Percentiles rank a stretch among this genome's conserved stretches.
Conservation (phyloP, 164 flowering plant genomes). For the Magnolia sinica region DNA sequence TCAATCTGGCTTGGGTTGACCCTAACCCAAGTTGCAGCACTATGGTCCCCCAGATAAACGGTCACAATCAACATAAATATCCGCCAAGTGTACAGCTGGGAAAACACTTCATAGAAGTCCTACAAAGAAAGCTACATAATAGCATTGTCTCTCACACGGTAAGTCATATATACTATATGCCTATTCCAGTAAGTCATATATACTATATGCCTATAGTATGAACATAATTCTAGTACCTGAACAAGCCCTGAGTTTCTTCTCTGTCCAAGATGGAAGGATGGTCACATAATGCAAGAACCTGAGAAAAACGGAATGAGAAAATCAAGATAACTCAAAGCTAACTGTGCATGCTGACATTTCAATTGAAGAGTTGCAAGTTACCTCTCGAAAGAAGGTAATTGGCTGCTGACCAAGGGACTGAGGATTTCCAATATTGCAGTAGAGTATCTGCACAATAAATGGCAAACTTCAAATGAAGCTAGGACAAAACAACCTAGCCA, state of each 20-base stretch:
- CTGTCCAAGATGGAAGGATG: conserved; percentile 82
- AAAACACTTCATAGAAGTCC: too few species aligned
- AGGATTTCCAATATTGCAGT: conserved; percentile 98
- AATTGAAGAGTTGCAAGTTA: conserved; percentile 18
- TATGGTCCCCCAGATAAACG: too few species aligned
- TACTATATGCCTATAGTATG: background rate
- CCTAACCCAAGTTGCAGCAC: too few species aligned
- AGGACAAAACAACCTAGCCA: background rate
- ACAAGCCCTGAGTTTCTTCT: conserved; percentile 77
- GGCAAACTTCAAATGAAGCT: background rate
- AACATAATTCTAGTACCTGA: conserved; percentile 51
- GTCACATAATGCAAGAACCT: conserved; percentile 95
- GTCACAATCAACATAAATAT: too few species aligned
- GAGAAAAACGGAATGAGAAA: background rate
- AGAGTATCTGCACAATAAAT: conserved; percentile 62
- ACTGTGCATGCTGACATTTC: background rate
- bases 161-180: background rate
- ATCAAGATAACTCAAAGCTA: conserved; percentile 6
- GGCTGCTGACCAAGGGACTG: conserved; percentile 99
- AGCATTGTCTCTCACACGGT: background rate
- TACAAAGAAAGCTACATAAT: background rate
- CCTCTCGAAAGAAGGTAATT: conserved; percentile 95
- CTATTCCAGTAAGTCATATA: background rate
- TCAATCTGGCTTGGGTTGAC: too few species aligned
- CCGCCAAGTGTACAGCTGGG: too few species aligned